Percentiles rank a stretch among this genome's conserved stretches.
phyloP scores from a whole-genome alignment of 208 protist genomes.

The Trypanosoma congolense region DNA sequence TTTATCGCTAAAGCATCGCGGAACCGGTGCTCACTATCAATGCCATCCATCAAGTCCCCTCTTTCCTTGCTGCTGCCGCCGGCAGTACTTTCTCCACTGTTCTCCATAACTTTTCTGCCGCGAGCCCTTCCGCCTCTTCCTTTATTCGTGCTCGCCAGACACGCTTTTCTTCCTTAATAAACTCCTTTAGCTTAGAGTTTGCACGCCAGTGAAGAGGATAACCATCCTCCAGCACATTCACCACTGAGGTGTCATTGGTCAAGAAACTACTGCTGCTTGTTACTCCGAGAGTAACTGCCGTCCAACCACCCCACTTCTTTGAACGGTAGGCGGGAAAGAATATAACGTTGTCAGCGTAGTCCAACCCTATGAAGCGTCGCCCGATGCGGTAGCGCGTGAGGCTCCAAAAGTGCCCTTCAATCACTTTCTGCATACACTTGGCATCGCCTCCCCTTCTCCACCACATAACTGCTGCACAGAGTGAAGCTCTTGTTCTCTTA shows the following conservation, averaged over 20 bases:
- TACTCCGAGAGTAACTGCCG: conserved; percentile 70
- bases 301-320: conserved; percentile 77
- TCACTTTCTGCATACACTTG: conserved; percentile 33
- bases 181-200: conserved; percentile 62
- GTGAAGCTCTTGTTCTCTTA: no score
- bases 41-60: not conserved
- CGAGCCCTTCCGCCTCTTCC: conserved; percentile 18
- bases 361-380: conserved; percentile 65
- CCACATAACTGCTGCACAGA: no score
- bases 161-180: conserved; percentile 50
- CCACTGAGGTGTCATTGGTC: conserved; percentile 52
- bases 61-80: not conserved
- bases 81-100: conserved; percentile 2
- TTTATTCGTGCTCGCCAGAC: conserved; percentile 38
- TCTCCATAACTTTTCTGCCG: conserved; percentile 28
- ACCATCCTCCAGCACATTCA: conserved; percentile 86
- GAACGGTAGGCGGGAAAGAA: conserved; percentile 78
- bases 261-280: conserved; percentile 37
- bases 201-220: conserved; percentile 85
- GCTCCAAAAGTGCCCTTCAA: conserved; percentile 83
- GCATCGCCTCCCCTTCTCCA: conserved; percentile 15
- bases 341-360: conserved; percentile 84
- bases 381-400: conserved; percentile 84
- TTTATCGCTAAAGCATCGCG: conserved; percentile 79
- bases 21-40: conserved; percentile 69